A percentile compares a stretch with the other conserved stretches of the same genome.
Conservation (phyloP, 2,329 filamentous ascomycete species). For the Arthrobotrys iridis region DNA sequence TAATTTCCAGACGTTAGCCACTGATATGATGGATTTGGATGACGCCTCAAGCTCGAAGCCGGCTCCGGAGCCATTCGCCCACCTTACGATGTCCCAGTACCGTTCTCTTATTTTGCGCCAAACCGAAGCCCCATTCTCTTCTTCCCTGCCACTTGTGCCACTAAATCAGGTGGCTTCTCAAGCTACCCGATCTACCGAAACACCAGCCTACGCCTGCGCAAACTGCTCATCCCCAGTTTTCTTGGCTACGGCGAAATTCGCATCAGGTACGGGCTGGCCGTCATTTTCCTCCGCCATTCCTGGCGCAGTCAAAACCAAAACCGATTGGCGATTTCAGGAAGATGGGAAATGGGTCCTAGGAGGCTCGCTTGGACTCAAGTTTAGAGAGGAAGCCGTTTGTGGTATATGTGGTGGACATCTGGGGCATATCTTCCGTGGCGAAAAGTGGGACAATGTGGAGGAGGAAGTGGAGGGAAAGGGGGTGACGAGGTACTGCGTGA, state of each 20-base stretch:
- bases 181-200: too few species aligned
- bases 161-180: neutral
- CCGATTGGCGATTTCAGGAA: slow-evolving; percentile 40
- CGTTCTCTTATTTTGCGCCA: slow-evolving; percentile 40
- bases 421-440: slow-evolving; percentile 41
- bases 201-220: slow-evolving; percentile 19
- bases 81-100: slow-evolving; percentile 26
- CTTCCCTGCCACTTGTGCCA: slow-evolving; percentile 23
- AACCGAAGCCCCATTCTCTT: slow-evolving; percentile 38
- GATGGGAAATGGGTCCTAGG: slow-evolving; percentile 44
- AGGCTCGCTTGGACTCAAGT: slow-evolving; percentile 32
- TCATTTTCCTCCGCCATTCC: slow-evolving; percentile 42
- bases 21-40: neutral
- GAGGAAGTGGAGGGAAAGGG: slow-evolving; percentile 42
- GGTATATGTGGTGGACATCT: slow-evolving; percentile 29
- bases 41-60: neutral
- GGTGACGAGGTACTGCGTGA: slow-evolving; percentile 46
- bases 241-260: slow-evolving; percentile 18
- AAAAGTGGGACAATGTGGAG: slow-evolving; percentile 35
- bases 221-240: slow-evolving; percentile 33
- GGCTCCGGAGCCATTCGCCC: slow-evolving; percentile 22
- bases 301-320: slow-evolving; percentile 42
- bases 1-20: too few species aligned
- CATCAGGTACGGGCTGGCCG: slow-evolving; percentile 39
- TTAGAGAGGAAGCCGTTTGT: slow-evolving; percentile 39